Evolutionary conservation across 345 rosid genomes (phyloP).

Genomic region (Eucalyptus tenuipes): DNA sequence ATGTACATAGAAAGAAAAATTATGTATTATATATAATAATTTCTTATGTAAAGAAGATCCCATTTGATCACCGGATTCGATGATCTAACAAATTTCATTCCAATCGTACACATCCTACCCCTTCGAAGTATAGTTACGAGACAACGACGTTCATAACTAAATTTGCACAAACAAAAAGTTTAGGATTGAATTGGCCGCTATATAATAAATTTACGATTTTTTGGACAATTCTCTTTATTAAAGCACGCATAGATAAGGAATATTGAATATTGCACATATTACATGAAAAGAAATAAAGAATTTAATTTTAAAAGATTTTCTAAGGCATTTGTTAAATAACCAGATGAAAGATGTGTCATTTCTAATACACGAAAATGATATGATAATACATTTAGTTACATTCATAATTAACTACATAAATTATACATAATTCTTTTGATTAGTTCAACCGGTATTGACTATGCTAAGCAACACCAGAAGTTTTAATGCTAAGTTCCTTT

Average conservation of each 20-base stretch:
- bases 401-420: neutral
- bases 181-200: rapidly evolving
- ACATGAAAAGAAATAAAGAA: neutral
- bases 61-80: neutral
- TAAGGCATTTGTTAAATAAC: neutral
- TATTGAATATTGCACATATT: neutral
- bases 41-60: neutral
- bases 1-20: neutral
- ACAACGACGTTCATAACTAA: rapidly evolving
- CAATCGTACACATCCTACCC: neutral
- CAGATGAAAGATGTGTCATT: neutral
- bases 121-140: neutral
- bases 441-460: neutral
- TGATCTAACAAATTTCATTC: neutral
- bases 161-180: rapidly evolving
- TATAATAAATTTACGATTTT: no score
- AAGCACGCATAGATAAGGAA: neutral
- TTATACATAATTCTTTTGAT: neutral
- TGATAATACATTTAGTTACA: no score
- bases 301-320: neutral
- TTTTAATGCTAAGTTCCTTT: neutral
- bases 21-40: no score
- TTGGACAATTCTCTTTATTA: no score
- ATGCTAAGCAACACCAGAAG: neutral
- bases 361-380: no score